Evolutionary conservation across 2,329 filamentous ascomycete species (phyloP).

Genomic region (Aspergillus udagawae): DNA sequence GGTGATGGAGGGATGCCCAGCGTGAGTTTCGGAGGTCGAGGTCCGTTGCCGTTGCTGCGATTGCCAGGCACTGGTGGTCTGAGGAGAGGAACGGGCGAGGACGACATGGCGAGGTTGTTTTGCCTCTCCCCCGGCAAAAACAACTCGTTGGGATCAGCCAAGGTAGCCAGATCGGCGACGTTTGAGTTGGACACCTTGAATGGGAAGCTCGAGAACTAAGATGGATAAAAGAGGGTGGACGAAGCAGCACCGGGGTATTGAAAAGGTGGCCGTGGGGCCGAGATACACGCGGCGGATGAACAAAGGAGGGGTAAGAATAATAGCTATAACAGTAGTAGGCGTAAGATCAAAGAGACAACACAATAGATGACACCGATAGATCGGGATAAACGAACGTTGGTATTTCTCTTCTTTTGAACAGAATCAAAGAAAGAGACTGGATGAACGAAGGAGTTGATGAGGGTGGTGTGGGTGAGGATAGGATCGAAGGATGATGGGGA

Average conservation of each 20-base stretch:
- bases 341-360: background rate
- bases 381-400: background rate
- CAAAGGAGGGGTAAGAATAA: background rate
- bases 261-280: background rate
- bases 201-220: background rate
- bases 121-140: conserved; percentile 39
- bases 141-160: conserved; percentile 39
- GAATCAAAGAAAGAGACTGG: background rate
- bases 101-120: conserved; percentile 57
- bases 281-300: background rate
- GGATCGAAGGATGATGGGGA: background rate
- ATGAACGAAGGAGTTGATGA: background rate
- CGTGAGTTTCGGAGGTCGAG: conserved; percentile 71
- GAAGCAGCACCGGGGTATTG: conserved; percentile 1
- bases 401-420: background rate
- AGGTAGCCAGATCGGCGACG: conserved; percentile 34
- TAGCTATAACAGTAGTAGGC: background rate
- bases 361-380: background rate
- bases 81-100: conserved; percentile 71
- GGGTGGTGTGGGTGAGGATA: background rate
- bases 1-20: conserved; percentile 87
- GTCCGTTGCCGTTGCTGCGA: conserved; percentile 57
- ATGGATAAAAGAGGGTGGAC: conserved; percentile 1
- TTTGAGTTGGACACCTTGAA: conserved; percentile 18
- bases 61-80: conserved; percentile 75